Conservation (phyloP, 2,329 filamentous ascomycete genomes). For the Trichocomaceae sp. region DNA sequence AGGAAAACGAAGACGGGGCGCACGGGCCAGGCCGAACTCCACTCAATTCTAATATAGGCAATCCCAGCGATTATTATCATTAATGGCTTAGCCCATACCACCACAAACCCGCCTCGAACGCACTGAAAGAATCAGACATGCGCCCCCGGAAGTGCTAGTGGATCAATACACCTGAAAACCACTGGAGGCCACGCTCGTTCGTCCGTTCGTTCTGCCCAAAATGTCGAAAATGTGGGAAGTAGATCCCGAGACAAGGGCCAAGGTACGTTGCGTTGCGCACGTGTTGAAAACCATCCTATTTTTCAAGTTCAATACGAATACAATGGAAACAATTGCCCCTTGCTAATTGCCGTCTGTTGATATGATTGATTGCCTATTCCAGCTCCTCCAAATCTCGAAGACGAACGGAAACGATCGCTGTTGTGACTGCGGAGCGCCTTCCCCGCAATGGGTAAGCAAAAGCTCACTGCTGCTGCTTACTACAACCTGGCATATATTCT, state of each 20-base stretch:
- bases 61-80: not conserved
- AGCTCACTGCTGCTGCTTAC: not conserved
- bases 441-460: constrained; percentile 82
- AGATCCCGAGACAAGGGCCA: constrained; percentile 91
- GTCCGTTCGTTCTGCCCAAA: constrained; percentile 10
- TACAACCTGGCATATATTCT: not conserved
- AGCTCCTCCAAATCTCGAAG: constrained; percentile 90
- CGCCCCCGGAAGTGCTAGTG: not conserved
- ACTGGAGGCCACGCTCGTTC: not conserved
- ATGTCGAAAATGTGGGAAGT: constrained; percentile 93
- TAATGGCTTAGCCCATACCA: not conserved
- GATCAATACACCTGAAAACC: not conserved
- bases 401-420: constrained; percentile 81
- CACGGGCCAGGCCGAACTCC: not conserved
- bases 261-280: constrained; percentile 51
- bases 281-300: not conserved
- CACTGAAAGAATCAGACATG: not conserved
- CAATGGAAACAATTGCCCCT: not conserved
- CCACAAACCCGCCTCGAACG: not conserved
- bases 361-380: constrained; percentile 15
- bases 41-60: not conserved
- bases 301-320: not conserved
- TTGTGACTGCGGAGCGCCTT: constrained; percentile 91
- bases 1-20: not conserved
- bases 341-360: not conserved